phyloP scores from a whole-genome alignment of 768 basidiomycete species.

The Amanita rimosa region DNA sequence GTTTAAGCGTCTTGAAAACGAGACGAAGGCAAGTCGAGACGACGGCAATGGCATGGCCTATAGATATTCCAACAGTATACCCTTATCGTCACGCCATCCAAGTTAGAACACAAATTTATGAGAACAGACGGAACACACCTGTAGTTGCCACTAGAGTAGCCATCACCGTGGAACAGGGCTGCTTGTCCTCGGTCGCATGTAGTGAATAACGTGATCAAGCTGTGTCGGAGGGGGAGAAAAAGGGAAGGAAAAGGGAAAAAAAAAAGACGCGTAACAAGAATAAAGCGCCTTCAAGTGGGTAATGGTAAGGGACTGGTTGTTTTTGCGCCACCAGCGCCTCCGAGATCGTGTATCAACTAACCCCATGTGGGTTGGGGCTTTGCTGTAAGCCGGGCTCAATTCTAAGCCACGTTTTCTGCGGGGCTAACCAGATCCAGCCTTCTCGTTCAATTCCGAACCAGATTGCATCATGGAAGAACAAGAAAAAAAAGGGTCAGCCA shows the following conservation, averaged over 20 bases:
- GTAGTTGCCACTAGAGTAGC: neutral
- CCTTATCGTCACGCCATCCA: neutral
- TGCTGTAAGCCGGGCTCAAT: too few species aligned
- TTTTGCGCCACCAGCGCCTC: too few species aligned
- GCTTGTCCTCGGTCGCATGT: neutral
- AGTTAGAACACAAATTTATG: neutral
- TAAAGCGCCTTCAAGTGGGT: neutral
- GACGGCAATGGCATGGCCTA: constrained; percentile 4
- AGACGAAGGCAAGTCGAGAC: constrained; percentile 6
- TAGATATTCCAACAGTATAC: neutral
- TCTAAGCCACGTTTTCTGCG: too few species aligned
- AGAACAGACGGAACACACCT: neutral
- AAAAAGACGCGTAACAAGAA: neutral
- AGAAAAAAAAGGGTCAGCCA: too few species aligned
- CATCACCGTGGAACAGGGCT: neutral
- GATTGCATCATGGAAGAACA: too few species aligned
- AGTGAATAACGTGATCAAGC: neutral
- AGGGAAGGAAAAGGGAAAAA: neutral
- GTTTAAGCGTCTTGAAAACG: constrained; percentile 2
- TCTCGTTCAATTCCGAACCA: too few species aligned
- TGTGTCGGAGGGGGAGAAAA: neutral
- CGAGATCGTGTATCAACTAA: too few species aligned
- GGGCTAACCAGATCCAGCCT: too few species aligned
- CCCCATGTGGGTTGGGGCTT: too few species aligned
- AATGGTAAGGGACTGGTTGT: too few species aligned